phyloP scores from a whole-genome alignment of 345 rosid genomes.

The Pistacia integerrima region DNA sequence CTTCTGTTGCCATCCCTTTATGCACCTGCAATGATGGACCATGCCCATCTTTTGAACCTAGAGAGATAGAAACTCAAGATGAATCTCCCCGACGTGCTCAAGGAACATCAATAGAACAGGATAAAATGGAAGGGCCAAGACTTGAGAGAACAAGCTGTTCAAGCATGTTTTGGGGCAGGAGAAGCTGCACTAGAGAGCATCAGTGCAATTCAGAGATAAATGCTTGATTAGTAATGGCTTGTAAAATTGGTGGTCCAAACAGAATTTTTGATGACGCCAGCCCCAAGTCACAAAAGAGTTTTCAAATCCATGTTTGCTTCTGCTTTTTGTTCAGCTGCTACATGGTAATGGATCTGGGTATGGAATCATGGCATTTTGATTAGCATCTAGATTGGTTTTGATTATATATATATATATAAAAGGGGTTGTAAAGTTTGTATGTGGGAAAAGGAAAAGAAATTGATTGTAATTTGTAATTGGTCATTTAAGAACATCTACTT shows the following conservation, averaged over 20 bases:
- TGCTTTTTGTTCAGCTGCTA: slow-evolving; percentile 14
- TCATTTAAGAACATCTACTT: slow-evolving; percentile 2
- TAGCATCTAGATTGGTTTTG: slow-evolving; percentile 8
- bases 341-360: slow-evolving; percentile 29
- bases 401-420: slow-evolving; percentile 11
- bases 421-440: slow-evolving; percentile 30
- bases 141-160: slow-evolving; percentile 87
- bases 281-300: not conserved
- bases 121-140: slow-evolving; percentile 73
- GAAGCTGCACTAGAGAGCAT: slow-evolving; percentile 98
- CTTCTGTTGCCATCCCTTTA: slow-evolving; percentile 79
- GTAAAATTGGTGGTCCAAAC: not conserved
- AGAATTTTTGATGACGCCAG: not conserved
- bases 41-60: slow-evolving; percentile 74
- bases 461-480: slow-evolving; percentile 18
- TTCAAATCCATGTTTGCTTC: slow-evolving; percentile 34
- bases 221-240: slow-evolving; percentile 47
- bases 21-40: slow-evolving; percentile 89
- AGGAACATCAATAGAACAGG: slow-evolving; percentile 47
- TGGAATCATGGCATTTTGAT: slow-evolving; percentile 17
- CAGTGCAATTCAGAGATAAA: slow-evolving; percentile 98
- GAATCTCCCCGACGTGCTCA: slow-evolving; percentile 54
- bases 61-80: slow-evolving; percentile 50
- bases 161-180: slow-evolving; percentile 96
- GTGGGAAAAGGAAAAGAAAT: slow-evolving; percentile 7